Conservation (phyloP, 805 yeast species). For the Cyberlindnera americana region DNA sequence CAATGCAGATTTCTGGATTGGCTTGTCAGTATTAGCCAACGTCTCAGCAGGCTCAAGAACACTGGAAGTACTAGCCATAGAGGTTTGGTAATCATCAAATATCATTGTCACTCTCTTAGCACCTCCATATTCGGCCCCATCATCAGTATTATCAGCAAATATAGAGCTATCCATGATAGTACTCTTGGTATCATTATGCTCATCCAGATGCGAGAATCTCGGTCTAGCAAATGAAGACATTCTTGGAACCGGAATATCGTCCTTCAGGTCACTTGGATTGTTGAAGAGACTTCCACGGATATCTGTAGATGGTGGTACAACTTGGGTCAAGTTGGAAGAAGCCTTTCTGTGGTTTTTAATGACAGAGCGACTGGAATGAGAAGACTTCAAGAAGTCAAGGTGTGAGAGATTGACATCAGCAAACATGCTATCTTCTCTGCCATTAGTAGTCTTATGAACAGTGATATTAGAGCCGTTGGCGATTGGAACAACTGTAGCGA, state of each 20-base stretch:
- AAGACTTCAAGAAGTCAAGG: slow-evolving; percentile 10
- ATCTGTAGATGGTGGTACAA: slow-evolving; percentile 15
- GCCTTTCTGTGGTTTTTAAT: slow-evolving; percentile 25
- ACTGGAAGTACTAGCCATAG: neutral
- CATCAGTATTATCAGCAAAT: slow-evolving; percentile 26
- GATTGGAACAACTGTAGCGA: slow-evolving; percentile 25
- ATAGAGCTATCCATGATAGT: slow-evolving; percentile 23
- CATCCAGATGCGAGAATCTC: slow-evolving; percentile 12
- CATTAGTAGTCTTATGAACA: slow-evolving; percentile 17
- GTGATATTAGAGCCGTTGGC: slow-evolving; percentile 27
- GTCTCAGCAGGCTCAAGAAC: slow-evolving; percentile 5
- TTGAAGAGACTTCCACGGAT: slow-evolving; percentile 25
- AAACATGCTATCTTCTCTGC: slow-evolving; percentile 26
- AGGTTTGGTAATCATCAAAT: slow-evolving; percentile 22
- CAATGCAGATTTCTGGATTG: slow-evolving; percentile 21
- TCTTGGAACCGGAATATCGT: slow-evolving; percentile 13
- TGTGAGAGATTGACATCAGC: slow-evolving; percentile 17
- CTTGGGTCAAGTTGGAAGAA: slow-evolving; percentile 11
- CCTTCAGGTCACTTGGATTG: slow-evolving; percentile 21
- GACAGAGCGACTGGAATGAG: slow-evolving; percentile 20
- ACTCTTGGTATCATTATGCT: slow-evolving; percentile 18
- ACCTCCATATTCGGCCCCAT: slow-evolving; percentile 20
- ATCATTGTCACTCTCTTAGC: slow-evolving; percentile 28
- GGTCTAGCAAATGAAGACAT: slow-evolving; percentile 16
- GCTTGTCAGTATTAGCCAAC: slow-evolving; percentile 5